Evolutionary conservation across 176 grass and related monocot genomes (phyloP).

Genomic region (Paspalum vaginatum): DNA sequence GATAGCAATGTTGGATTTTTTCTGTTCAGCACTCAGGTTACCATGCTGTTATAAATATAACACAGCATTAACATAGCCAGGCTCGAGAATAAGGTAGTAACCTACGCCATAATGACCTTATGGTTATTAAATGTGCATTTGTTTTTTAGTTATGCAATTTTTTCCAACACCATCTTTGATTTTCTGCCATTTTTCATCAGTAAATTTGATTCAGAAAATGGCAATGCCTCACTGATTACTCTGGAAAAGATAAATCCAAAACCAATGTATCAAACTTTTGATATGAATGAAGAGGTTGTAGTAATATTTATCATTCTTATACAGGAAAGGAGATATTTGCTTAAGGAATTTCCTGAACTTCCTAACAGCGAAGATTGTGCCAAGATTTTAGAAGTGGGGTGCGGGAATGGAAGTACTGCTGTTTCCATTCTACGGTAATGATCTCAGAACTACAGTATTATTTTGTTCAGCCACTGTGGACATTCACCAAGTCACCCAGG

Average conservation of each 20-base stretch:
- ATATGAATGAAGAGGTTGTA: constrained; percentile 14
- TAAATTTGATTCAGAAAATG: constrained; percentile 1
- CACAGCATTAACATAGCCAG: background rate
- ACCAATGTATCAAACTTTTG: background rate
- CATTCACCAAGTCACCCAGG: background rate
- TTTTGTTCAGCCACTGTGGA: background rate
- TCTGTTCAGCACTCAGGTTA: background rate
- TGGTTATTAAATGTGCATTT: background rate
- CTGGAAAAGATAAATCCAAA: background rate
- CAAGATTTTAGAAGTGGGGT: constrained; percentile 85
- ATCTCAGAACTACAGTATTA: constrained; percentile 2
- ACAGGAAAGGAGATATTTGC: constrained; percentile 91
- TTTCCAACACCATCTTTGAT: background rate
- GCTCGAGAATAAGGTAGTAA: background rate
- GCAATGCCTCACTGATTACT: background rate
- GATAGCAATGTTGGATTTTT: background rate
- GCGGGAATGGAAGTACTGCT: constrained; percentile 85
- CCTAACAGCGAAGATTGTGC: constrained; percentile 37
- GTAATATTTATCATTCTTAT: constrained; percentile 23
- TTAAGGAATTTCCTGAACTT: constrained; percentile 92
- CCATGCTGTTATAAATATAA: background rate
- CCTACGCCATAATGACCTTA: background rate
- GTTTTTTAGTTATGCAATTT: background rate
- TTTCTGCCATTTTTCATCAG: background rate
- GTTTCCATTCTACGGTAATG: constrained; percentile 62